Evolutionary conservation across 1,284 basidiomycete species (phyloP).

Genomic region (Boletellus deceptivus): DNA sequence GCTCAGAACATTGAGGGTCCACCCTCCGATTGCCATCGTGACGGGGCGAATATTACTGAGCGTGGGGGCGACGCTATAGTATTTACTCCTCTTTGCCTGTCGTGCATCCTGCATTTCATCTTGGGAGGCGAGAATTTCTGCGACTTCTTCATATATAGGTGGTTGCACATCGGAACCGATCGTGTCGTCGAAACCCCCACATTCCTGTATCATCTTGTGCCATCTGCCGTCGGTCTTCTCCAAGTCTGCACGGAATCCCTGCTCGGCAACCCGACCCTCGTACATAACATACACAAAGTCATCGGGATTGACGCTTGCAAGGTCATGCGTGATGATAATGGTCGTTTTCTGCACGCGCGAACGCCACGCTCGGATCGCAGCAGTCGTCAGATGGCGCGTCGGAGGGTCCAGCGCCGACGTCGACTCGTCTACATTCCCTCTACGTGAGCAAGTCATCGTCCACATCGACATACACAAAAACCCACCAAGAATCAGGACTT

Average conservation of each 20-base stretch:
- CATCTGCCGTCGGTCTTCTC: conserved; percentile 54
- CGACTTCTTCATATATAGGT: conserved; percentile 41
- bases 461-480: conserved; percentile 17
- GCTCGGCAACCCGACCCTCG: conserved; percentile 79
- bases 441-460: conserved; percentile 6
- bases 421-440: conserved; percentile 73
- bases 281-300: conserved; percentile 96
- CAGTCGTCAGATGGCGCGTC: conserved; percentile 85
- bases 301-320: conserved; percentile 71
- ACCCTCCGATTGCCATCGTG: conserved; percentile 50
- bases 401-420: conserved; percentile 93
- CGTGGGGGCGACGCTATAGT: conserved; percentile 27
- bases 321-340: conserved; percentile 95
- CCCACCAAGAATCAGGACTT: conserved; percentile 88
- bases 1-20: conserved; percentile 77
- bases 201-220: conserved; percentile 52
- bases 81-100: conserved; percentile 16
- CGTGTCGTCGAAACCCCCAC: conserved; percentile 37
- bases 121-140: conserved; percentile 40
- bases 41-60: conserved; percentile 27
- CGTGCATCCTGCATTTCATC: conserved; percentile 35
- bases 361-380: conserved; percentile 80
- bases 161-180: conserved; percentile 35
- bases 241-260: conserved; percentile 82
- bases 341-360: conserved; percentile 73